phyloP scores from a whole-genome alignment of 2,329 filamentous ascomycete species.

The Cordyceps cateniannulata region DNA sequence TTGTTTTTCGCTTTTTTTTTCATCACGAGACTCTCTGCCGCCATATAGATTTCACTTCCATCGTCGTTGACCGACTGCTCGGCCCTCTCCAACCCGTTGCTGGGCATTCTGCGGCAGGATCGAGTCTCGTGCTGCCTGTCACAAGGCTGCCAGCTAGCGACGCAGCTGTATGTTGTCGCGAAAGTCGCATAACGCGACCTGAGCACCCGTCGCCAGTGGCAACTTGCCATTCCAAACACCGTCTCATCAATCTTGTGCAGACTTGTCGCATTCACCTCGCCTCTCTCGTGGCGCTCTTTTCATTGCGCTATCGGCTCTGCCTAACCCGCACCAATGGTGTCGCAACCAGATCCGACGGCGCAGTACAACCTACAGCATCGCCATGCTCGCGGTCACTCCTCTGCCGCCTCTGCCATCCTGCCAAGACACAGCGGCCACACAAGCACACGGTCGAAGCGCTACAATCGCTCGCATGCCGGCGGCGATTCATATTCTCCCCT shows the following conservation, averaged over 20 bases:
- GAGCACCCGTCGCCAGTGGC: conserved; percentile 5
- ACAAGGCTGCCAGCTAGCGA: conserved; percentile 1
- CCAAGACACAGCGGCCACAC: conserved; percentile 20
- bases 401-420: conserved; percentile 44
- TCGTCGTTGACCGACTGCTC: background rate
- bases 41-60: background rate
- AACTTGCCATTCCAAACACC: background rate
- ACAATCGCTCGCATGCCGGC: conserved; percentile 75
- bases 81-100: background rate
- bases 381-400: conserved; percentile 45
- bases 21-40: background rate
- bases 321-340: conserved; percentile 45
- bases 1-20: background rate
- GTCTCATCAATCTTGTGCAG: background rate
- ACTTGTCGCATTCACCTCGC: background rate
- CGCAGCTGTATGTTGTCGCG: background rate
- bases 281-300: background rate
- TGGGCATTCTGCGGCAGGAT: background rate
- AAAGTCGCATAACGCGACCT: conserved; percentile 1
- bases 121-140: conserved; percentile 8
- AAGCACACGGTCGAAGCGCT: conserved; percentile 59
- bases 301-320: background rate
- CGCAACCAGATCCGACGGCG: conserved; percentile 45
- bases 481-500: conserved; percentile 62
- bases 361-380: conserved; percentile 15